These are phyloP conservation scores for Pistacia vera DNA, from an alignment of 345 rosid genomes.

Conservation along the genomic window DNA sequence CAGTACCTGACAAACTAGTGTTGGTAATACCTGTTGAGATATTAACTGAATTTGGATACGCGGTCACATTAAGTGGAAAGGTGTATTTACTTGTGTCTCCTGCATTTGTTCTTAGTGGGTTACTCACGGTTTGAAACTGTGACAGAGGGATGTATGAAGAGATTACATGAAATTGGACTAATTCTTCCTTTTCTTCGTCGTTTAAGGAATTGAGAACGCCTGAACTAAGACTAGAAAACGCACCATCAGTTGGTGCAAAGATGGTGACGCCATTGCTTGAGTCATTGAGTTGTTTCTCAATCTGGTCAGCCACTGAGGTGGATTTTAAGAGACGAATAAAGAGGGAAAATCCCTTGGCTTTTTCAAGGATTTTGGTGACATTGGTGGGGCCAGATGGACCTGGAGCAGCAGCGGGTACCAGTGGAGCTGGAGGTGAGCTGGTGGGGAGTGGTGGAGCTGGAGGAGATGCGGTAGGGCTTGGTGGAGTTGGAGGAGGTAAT, in stretches of 20 bases:
- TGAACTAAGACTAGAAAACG: slow-evolving; percentile 32
- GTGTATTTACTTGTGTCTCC: slow-evolving; percentile 27
- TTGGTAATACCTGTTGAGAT: slow-evolving; percentile 44
- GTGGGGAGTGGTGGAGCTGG: slow-evolving; percentile 20
- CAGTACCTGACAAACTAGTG: slow-evolving; percentile 32
- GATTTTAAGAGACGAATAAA: slow-evolving; percentile 32
- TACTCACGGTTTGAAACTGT: slow-evolving; percentile 44
- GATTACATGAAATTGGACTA: slow-evolving; percentile 39
- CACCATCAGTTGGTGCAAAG: slow-evolving; percentile 37
- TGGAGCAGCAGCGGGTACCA: slow-evolving; percentile 22
- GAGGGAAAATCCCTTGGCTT: slow-evolving; percentile 33
- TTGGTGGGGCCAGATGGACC: slow-evolving; percentile 33
- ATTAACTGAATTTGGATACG: slow-evolving; percentile 34
- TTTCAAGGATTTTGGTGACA: slow-evolving; percentile 35
- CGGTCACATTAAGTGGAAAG: slow-evolving; percentile 32
- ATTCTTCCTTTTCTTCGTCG: slow-evolving; percentile 28
- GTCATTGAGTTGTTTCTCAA: slow-evolving; percentile 38
- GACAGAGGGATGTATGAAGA: slow-evolving; percentile 28
- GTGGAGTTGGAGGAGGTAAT: background rate
- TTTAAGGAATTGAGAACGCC: slow-evolving; percentile 37
- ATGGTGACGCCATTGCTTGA: slow-evolving; percentile 38
- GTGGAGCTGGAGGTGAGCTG: background rate
- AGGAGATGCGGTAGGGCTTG: background rate
- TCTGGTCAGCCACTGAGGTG: slow-evolving; percentile 27
- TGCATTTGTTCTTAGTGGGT: slow-evolving; percentile 42